Evolutionary conservation across 176 grass and related monocot genomes (phyloP), one percentile per base, ranked within the genome.

Genomic region (Miscanthus lutarioriparius): DNA sequence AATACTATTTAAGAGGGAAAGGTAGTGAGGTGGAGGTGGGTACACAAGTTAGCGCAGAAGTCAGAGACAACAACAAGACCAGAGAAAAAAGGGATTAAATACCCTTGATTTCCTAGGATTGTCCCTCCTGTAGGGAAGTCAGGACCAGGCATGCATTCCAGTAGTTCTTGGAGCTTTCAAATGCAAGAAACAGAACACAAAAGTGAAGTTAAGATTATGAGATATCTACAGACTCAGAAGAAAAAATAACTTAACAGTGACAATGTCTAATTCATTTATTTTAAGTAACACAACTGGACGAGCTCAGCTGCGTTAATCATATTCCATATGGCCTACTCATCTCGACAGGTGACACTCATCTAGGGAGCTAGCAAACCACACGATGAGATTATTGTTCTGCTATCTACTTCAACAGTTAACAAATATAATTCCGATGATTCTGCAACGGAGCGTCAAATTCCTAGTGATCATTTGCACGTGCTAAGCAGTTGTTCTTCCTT

Each of bases 61-160:
- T 49, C 76, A 53, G 39, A 80, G 41, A 81, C 35, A 83, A 10
- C 8, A 84, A 79, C 4, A 51, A 36, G 23, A 40, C n/a, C 15
- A 47, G 68, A 72, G 19, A 32, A 79, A 77, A 72, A 41, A 62
- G 64, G 20, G 22, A 73, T 49, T 6, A 67, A 68, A 39, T 93
- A 98, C 96, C 96, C 93, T 75, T 81, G 70, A 87, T 84, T 98
- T 78, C 93, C 96, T 64, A 98, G 70, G 30, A 98, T 95, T 77
- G 91, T 82, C 81, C 93, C 96, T 88, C 96, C 96, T 32, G 96
- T 98, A 87, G 96, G 96, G 45, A 98, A 98, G 78, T 98, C 96
- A 43, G 96, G 96, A 72, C 93, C 96, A 72, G 96, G 96, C 93
- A 98, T 98, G 87, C 73, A 92, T 80, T 98, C 96, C 72, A 98